phyloP scores from a whole-genome alignment of 768 basidiomycete genomes.

The Fomitopsis pulvina region DNA sequence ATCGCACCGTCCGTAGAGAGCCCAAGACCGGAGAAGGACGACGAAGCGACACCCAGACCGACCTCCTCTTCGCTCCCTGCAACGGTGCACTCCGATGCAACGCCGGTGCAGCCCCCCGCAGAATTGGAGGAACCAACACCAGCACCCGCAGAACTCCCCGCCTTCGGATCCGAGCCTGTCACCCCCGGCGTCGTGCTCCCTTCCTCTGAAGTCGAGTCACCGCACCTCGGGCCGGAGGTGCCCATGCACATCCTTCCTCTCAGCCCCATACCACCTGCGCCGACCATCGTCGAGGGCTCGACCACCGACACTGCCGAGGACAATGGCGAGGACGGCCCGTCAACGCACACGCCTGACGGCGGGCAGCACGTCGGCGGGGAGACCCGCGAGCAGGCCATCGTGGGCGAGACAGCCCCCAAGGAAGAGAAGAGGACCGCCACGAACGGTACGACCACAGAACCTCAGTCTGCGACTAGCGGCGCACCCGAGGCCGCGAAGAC shows the following conservation, averaged over 20 bases:
- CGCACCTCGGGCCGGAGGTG: constrained; percentile 6
- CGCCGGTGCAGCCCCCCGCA: constrained; percentile 3
- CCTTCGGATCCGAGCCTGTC: constrained; percentile 3
- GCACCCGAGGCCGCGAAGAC: constrained; percentile 5
- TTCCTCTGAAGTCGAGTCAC: constrained; percentile 5
- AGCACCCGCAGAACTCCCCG: not conserved
- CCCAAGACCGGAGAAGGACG: constrained; percentile 17
- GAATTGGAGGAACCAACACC: too few species aligned
- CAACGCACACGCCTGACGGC: constrained; percentile 6
- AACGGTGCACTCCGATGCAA: constrained; percentile 4
- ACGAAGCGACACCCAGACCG: constrained; percentile 4
- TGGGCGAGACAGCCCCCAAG: not conserved
- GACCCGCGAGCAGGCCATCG: not conserved
- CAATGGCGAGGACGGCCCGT: constrained; percentile 1
- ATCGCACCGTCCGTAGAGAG: constrained; percentile 16
- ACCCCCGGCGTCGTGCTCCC: constrained; percentile 6
- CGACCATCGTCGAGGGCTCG: not conserved
- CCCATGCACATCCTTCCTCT: constrained; percentile 1
- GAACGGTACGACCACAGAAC: constrained; percentile 9
- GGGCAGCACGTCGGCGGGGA: not conserved
- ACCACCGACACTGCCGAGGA: not conserved
- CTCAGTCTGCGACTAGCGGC: constrained; percentile 5
- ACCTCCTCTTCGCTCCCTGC: constrained; percentile 7
- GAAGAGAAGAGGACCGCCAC: not conserved
- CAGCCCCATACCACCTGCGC: not conserved